Percentiles rank a stretch among this genome's conserved stretches.
These are phyloP conservation scores for Miamiensis avidus DNA, from an alignment of 169 alveolate species.

Conservation along the genomic window DNA sequence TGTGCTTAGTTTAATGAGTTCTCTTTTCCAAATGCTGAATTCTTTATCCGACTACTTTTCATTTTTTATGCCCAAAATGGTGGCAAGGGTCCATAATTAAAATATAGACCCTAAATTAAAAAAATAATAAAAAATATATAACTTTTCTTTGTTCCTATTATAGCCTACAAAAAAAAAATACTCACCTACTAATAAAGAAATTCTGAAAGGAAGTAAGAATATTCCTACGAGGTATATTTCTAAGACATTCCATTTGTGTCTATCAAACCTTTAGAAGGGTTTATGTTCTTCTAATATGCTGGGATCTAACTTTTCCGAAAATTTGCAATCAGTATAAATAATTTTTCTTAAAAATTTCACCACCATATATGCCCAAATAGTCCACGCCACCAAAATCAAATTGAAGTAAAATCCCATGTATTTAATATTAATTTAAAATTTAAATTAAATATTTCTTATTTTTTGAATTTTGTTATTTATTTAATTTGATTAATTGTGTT, in stretches of 20 bases:
- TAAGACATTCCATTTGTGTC: slow-evolving; percentile 34
- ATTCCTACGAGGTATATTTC: slow-evolving; percentile 40
- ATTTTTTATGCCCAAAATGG: neutral
- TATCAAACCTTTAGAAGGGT: slow-evolving; percentile 42
- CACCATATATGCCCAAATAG: slow-evolving; percentile 7
- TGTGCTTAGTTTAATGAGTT: neutral
- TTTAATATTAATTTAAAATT: too few relatives aligned
- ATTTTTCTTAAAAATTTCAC: slow-evolving; percentile 2
- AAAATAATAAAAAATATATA: too few relatives aligned
- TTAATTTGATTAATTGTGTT: too few relatives aligned
- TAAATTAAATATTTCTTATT: too few relatives aligned
- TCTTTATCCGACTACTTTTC: neutral
- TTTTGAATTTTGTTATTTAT: too few relatives aligned
- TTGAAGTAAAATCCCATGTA: neutral
- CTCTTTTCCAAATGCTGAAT: slow-evolving; percentile 1
- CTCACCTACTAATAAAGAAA: neutral
- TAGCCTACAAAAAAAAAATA: too few relatives aligned
- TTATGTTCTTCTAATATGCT: slow-evolving; percentile 18
- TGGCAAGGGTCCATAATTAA: slow-evolving; percentile 20
- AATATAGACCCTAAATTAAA: neutral
- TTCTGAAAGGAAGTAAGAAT: slow-evolving; percentile 31
- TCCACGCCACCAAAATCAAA: neutral
- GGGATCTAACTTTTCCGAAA: slow-evolving; percentile 9
- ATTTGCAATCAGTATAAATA: neutral
- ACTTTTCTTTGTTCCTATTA: neutral